Percentiles rank a stretch among this genome's conserved stretches.
Evolutionary conservation across 768 basidiomycete genomes (phyloP).

Genomic region (Galerina sulciceps): DNA sequence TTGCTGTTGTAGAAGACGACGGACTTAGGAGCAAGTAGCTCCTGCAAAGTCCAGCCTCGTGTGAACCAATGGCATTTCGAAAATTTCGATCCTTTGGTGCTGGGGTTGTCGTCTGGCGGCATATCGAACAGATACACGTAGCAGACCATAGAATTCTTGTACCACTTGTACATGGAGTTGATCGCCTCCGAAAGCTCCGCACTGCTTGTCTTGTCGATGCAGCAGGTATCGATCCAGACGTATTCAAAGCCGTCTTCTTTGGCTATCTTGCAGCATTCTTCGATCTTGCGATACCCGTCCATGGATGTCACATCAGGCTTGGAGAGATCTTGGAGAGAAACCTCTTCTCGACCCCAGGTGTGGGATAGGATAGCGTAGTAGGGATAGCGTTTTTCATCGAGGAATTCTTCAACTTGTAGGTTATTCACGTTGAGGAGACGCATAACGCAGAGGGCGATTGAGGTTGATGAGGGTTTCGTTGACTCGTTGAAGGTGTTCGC

Average conservation of each 20-base stretch:
- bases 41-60: constrained; percentile 20
- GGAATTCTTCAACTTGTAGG: background rate
- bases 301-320: background rate
- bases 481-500: too few relatives aligned
- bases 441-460: background rate
- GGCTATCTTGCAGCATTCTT: constrained; percentile 8
- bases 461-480: too few relatives aligned
- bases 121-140: constrained; percentile 15
- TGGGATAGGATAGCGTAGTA: constrained; percentile 17
- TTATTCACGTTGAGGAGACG: background rate
- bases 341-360: constrained; percentile 17
- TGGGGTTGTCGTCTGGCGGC: background rate
- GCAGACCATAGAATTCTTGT: constrained; percentile 7
- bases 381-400: background rate
- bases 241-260: background rate
- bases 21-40: constrained; percentile 8
- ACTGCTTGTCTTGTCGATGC: constrained; percentile 4
- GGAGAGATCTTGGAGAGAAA: background rate
- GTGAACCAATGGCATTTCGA: constrained; percentile 13
- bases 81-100: background rate
- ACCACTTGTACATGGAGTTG: constrained; percentile 5
- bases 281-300: constrained; percentile 10
- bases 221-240: constrained; percentile 16
- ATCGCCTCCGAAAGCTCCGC: too few relatives aligned
- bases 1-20: constrained; percentile 10